These are phyloP conservation scores for Tothia fuscella DNA, from an alignment of 2,329 filamentous ascomycete genomes.

Conservation along the genomic window DNA sequence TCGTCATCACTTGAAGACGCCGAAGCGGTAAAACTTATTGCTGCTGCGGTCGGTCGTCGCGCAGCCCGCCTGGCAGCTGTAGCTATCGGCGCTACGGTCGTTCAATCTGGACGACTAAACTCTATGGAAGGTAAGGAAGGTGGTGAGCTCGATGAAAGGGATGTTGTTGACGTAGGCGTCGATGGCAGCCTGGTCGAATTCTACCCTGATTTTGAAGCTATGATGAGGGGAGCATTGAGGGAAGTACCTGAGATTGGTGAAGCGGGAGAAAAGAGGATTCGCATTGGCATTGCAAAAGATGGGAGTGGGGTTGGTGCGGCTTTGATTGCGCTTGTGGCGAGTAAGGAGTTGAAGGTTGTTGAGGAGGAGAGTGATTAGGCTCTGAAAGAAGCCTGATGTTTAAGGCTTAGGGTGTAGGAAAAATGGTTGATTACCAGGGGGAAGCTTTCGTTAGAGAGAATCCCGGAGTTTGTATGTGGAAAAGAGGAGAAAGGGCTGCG, in stretches of 20 bases:
- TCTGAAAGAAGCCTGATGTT: too few species aligned
- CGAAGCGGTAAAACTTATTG: slow-evolving; percentile 72
- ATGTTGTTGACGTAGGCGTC: slow-evolving; percentile 81
- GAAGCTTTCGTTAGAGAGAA: too few species aligned
- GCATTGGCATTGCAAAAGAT: slow-evolving; percentile 94
- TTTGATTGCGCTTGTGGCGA: slow-evolving; percentile 82
- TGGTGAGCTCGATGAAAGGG: slow-evolving; percentile 37
- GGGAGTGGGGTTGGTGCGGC: slow-evolving; percentile 92
- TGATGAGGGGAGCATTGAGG: slow-evolving; percentile 72
- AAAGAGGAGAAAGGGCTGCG: too few species aligned
- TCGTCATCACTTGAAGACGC: slow-evolving; percentile 74
- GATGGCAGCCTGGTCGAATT: slow-evolving; percentile 92
- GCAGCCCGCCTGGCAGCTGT: slow-evolving; percentile 81
- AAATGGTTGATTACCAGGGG: too few species aligned
- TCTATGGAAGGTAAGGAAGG: slow-evolving; percentile 22
- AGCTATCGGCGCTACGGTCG: slow-evolving; percentile 71
- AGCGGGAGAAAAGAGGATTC: slow-evolving; percentile 69
- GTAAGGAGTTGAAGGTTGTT: slow-evolving; percentile 36
- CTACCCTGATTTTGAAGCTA: slow-evolving; percentile 83
- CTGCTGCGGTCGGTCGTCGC: slow-evolving; percentile 73
- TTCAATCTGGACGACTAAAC: slow-evolving; percentile 63
- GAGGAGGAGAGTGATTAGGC: slow-evolving; percentile 6
- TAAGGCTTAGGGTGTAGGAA: too few species aligned
- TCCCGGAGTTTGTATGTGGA: too few species aligned
- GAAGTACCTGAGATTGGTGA: slow-evolving; percentile 66